These are phyloP conservation scores for Parasarocladium wereldwijsianum DNA, from an alignment of 2,329 filamentous ascomycete genomes.

Conservation along the genomic window DNA sequence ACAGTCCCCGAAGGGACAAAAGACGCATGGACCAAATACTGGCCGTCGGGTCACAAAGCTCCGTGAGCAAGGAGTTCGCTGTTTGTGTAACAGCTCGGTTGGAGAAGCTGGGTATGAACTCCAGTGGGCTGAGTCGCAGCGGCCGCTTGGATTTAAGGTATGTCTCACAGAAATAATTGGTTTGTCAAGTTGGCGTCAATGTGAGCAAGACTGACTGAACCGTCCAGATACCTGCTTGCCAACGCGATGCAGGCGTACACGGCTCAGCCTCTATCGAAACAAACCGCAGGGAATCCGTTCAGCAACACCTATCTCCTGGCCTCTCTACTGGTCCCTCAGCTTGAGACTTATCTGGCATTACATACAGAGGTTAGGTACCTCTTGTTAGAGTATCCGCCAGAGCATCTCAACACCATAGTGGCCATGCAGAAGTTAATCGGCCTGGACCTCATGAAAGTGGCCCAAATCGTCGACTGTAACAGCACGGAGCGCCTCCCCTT, in stretches of 20 bases:
- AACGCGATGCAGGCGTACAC: constrained; percentile 45
- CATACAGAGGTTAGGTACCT: constrained; percentile 40
- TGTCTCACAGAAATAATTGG: neutral
- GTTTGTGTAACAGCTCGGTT: constrained; percentile 33
- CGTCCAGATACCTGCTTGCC: constrained; percentile 39
- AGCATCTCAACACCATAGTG: constrained; percentile 40
- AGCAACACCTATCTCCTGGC: constrained; percentile 38
- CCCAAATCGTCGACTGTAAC: constrained; percentile 35
- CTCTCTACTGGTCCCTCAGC: constrained; percentile 41
- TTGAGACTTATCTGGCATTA: constrained; percentile 42
- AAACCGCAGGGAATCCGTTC: constrained; percentile 38
- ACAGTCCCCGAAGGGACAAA: constrained; percentile 15
- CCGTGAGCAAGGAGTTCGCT: constrained; percentile 34
- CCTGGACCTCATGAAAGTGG: constrained; percentile 40
- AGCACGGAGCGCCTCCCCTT: constrained; percentile 21
- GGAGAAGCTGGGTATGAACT: constrained; percentile 38
- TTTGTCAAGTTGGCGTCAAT: too few relatives aligned
- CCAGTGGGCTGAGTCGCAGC: constrained; percentile 33
- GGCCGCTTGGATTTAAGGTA: constrained; percentile 46
- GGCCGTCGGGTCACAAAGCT: constrained; percentile 41
- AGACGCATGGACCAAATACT: constrained; percentile 41
- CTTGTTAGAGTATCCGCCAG: constrained; percentile 41
- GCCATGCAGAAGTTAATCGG: constrained; percentile 44
- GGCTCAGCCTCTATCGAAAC: constrained; percentile 31
- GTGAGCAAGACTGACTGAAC: too few relatives aligned